Base-by-base conservation (phyloP, 108 stramenopile genomes). In the Epithemia pelagica region DNA sequence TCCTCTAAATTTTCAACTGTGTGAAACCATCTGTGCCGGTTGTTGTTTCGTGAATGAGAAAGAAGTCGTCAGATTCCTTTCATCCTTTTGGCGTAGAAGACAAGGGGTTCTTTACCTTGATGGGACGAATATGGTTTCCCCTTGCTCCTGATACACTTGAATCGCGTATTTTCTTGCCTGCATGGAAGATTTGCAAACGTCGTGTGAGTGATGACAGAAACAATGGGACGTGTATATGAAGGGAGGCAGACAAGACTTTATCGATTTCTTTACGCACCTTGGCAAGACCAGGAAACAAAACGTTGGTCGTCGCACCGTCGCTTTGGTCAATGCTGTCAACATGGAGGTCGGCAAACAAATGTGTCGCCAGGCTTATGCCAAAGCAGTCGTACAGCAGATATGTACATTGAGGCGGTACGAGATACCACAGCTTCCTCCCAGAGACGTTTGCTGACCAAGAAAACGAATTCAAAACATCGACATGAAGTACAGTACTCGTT, bases 91-190 rank as follows among this genome's bases (percentile, higher is more conserved):
- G n/a, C n/a, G n/a, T n/a, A n/a, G n/a, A n/a, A n/a, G n/a, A n/a
- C n/a, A n/a, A n/a, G n/a, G n/a, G n/a, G n/a, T n/a, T 15, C 5
- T 46, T 46, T 46, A 46, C 37, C 37, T 46, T 46, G 81, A 75
- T 5, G 84, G 84, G 0, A 89, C 82, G 66, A 89, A 89, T 15
- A 89, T 79, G 0, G 81, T 68, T 20, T 85, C 84, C 19, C 87
- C 84, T 20, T 68, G 33, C 2, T 58, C 32, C 72, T 89, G 87
- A 21, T 72, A 70, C 0, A 82, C 66, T 54, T 64, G 68, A 52
- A 80, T 37, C 18, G 59, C 66, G 15, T 30, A 28, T 28, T n/a
- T 22, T 30, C 67, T 58, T 19, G 65, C 54, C 26, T 28, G 18
- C 37, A 0, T 22, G 52, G n/a, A n/a, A n/a, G n/a, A n/a, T n/a